Evolutionary conservation across 345 rosid species (phyloP), one percentile per base, ranked within the genome.

Genomic region (Citrus cavaleriei): DNA sequence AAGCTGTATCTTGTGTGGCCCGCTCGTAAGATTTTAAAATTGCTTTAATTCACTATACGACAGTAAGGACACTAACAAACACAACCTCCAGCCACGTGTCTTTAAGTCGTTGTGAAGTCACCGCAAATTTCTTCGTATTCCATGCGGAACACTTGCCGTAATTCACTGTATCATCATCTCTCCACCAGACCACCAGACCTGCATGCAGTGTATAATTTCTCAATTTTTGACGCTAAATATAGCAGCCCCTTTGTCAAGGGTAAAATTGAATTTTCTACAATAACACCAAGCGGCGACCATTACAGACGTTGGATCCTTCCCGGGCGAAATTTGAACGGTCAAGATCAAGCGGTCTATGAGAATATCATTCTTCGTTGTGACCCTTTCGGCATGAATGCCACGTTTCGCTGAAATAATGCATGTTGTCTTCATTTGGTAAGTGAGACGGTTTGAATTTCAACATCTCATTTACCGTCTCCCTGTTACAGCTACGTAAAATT

Each of bases 371-470:
- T 37, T 60, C 18, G 10, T 37, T 68, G 57, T 28, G 37, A 7
- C 69, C 7, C 10, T 5, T 7, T 4, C 58, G 30, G 81, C 82
- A 77, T 84, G 84, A 5, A 2, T 6, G 25, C 82, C 72, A 81
- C 75, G 73, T 84, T 65, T 71, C 73, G 4, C 27, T 22, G 25
- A 21, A 69, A 6, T 16, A 27, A 12, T 22, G 6, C 12, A 4
- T 30, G 37, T 28, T 60, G 27, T 27, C 35, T 63, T 5, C 38
- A 7, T 30, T 16, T 13, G 7, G 5, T 34, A 8, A 2, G 19
- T 19, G 6, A 14, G 30, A 63, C 18, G 18, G 32, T 28, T 28
- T 16, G 35, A 63, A 28, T 12, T 14, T 63, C 38, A 63, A 28
- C 22, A 2, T 13, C n/a, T 14, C 67, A 63, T 63, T 63, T 12